Percentiles rank a stretch among this genome's conserved stretches.
phyloP scores from a whole-genome alignment of 2,329 filamentous ascomycete genomes.

The Tothia fuscella region DNA sequence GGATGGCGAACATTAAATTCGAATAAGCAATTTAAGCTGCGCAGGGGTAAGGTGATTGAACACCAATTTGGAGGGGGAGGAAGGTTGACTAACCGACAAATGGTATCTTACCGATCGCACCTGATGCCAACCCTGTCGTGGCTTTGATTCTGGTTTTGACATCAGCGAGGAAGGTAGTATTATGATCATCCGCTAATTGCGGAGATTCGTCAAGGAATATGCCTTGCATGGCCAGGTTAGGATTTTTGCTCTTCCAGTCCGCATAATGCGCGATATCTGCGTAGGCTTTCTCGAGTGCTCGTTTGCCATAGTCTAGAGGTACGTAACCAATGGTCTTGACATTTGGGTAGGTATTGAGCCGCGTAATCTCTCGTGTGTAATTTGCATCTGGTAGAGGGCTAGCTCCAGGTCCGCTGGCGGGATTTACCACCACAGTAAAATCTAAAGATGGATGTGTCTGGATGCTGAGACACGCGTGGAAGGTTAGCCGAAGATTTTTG shows the following conservation, averaged over 20 bases:
- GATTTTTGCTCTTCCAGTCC: constrained; percentile 29
- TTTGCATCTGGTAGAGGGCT: constrained; percentile 30
- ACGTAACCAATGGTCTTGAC: constrained; percentile 39
- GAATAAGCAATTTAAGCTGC: not conserved
- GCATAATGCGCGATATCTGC: constrained; percentile 35
- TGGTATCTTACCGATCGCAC: constrained; percentile 10
- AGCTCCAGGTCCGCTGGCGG: constrained; percentile 35
- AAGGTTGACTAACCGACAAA: constrained; percentile 12
- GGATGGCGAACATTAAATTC: not conserved
- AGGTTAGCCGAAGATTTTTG: constrained; percentile 16
- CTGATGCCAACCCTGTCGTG: constrained; percentile 5
- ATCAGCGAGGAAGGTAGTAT: constrained; percentile 4
- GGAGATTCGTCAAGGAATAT: constrained; percentile 41
- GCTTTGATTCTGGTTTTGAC: constrained; percentile 7
- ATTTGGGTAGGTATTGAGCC: constrained; percentile 32
- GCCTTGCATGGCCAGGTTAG: constrained; percentile 30
- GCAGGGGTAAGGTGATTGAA: too few relatives aligned
- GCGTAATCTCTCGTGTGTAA: constrained; percentile 31
- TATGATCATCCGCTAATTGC: constrained; percentile 7
- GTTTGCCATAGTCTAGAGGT: constrained; percentile 34
- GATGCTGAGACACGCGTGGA: constrained; percentile 20
- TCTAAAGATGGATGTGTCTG: constrained; percentile 28
- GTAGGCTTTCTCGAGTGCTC: constrained; percentile 16
- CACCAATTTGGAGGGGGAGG: constrained; percentile 13
- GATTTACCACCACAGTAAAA: constrained; percentile 40